phyloP scores from a whole-genome alignment of 2,329 filamentous ascomycete species.

The Aspergillus fijiensis region DNA sequence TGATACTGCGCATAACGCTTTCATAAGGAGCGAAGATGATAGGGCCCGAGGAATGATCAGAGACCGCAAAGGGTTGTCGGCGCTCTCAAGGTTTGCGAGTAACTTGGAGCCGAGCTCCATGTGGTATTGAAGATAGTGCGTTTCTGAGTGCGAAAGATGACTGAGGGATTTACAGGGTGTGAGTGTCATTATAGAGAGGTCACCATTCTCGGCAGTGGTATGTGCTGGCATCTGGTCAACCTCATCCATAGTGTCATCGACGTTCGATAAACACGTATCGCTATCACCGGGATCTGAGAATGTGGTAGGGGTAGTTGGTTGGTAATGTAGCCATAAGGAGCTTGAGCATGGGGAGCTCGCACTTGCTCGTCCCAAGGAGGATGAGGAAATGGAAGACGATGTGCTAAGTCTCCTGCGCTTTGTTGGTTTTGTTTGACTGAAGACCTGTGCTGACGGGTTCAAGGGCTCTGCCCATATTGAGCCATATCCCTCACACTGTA shows the following conservation, averaged over 20 bases:
- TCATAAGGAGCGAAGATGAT: constrained; percentile 37
- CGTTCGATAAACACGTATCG: constrained; percentile 1
- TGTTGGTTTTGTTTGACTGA: constrained; percentile 21
- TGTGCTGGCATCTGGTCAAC: neutral
- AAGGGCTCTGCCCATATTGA: constrained; percentile 39
- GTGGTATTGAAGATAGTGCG: constrained; percentile 41
- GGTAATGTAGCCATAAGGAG: constrained; percentile 3
- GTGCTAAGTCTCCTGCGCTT: constrained; percentile 25
- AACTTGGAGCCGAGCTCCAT: constrained; percentile 36
- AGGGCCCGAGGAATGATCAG: constrained; percentile 39
- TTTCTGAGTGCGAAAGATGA: constrained; percentile 32
- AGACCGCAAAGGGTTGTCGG: constrained; percentile 37
- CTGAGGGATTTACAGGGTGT: constrained; percentile 22
- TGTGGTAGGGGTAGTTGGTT: constrained; percentile 3
- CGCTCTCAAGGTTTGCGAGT: constrained; percentile 38
- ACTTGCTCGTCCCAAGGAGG: constrained; percentile 15
- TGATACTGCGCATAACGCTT: constrained; percentile 40
- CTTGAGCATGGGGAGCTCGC: constrained; percentile 11
- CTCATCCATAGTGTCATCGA: neutral
- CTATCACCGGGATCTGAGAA: constrained; percentile 2
- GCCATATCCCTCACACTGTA: constrained; percentile 39
- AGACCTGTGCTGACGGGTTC: constrained; percentile 32
- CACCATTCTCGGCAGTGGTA: neutral
- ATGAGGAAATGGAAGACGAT: constrained; percentile 18
- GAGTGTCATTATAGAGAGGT: constrained; percentile 14